phyloP scores from a whole-genome alignment of 306 rosid species.

The Citrullus amarus region DNA sequence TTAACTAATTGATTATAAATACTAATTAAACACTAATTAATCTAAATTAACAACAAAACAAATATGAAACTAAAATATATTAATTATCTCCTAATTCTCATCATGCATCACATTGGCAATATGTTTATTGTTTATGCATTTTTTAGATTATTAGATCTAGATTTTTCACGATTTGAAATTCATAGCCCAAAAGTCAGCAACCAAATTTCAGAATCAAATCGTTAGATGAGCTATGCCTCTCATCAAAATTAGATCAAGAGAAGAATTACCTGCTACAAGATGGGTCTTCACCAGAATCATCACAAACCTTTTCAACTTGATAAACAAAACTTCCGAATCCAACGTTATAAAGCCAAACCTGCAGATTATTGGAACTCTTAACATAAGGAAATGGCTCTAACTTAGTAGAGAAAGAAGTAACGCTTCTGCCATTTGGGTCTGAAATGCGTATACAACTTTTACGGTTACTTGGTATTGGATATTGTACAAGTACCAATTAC shows the following conservation, averaged over 20 bases:
- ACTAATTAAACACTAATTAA: too few relatives aligned
- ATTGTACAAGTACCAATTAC: too few relatives aligned
- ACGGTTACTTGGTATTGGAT: too few relatives aligned
- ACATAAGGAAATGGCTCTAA: neutral
- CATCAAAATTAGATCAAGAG: neutral
- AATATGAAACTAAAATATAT: too few relatives aligned
- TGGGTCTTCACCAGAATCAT: conserved; percentile 88
- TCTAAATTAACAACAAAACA: too few relatives aligned
- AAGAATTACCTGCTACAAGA: conserved; percentile 73
- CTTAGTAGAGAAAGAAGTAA: neutral
- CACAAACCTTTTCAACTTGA: conserved; percentile 64
- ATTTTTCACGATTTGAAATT: neutral
- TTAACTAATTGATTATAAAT: too few relatives aligned
- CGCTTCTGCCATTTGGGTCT: neutral
- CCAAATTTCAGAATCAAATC: neutral
- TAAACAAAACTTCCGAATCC: conserved; percentile 70
- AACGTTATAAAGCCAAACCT: conserved; percentile 87
- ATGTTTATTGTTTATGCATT: neutral
- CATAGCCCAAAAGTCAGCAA: too few relatives aligned
- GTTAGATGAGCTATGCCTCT: neutral
- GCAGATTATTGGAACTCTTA: conserved; percentile 21
- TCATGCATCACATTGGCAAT: conserved; percentile 22
- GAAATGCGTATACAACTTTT: neutral
- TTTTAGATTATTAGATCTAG: neutral
- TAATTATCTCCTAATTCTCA: too few relatives aligned